Conservation (phyloP, 2,329 filamentous ascomycete genomes). For the Cordyceps farinosa region DNA sequence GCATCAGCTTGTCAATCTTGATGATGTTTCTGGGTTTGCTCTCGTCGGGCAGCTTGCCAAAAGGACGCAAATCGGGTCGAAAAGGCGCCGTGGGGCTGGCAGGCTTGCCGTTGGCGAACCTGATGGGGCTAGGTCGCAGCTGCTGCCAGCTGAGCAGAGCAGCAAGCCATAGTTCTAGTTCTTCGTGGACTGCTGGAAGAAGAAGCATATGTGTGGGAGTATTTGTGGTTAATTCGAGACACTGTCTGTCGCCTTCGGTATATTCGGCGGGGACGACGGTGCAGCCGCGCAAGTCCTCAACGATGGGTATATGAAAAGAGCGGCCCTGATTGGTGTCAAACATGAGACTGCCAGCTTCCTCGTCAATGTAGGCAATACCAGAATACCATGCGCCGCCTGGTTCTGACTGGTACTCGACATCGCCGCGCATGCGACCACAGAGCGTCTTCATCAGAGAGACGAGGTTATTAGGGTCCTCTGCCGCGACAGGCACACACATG, state of each 20-base stretch:
- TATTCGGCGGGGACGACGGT: constrained; percentile 57
- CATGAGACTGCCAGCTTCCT: constrained; percentile 70
- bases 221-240: constrained; percentile 52
- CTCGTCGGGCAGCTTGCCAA: constrained; percentile 33
- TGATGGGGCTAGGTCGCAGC: constrained; percentile 57
- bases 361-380: constrained; percentile 75
- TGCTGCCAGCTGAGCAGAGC: constrained; percentile 80
- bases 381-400: constrained; percentile 60
- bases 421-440: constrained; percentile 75
- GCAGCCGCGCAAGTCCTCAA: constrained; percentile 73
- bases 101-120: constrained; percentile 44
- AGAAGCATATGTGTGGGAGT: constrained; percentile 60
- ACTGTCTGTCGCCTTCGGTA: constrained; percentile 42
- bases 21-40: constrained; percentile 65
- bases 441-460: constrained; percentile 73
- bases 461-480: constrained; percentile 67
- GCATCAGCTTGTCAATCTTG: constrained; percentile 86
- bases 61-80: constrained; percentile 43
- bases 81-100: constrained; percentile 32
- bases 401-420: constrained; percentile 67
- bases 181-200: constrained; percentile 59
- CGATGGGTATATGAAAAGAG: constrained; percentile 61
- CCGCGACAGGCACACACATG: constrained; percentile 55
- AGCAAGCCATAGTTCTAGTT: constrained; percentile 76
- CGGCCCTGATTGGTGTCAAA: constrained; percentile 67